phyloP scores from a whole-genome alignment of 768 basidiomycete species.

The Candolleomyces eurysporus region DNA sequence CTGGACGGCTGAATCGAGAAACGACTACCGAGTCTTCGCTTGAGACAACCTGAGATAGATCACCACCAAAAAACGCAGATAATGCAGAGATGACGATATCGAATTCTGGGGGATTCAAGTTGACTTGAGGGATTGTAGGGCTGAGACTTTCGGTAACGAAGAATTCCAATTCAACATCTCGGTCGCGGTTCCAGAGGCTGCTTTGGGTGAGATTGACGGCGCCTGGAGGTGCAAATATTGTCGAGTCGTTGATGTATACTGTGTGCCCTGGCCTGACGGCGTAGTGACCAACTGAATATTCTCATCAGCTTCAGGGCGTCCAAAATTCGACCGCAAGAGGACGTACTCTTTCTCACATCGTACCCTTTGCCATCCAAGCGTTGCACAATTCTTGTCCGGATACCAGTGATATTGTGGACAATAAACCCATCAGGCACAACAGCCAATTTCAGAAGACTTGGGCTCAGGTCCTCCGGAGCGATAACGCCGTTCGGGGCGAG shows the following conservation, averaged over 20 bases:
- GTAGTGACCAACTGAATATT: conserved; percentile 70
- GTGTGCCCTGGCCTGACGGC: conserved; percentile 75
- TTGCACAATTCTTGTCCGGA: conserved; percentile 75
- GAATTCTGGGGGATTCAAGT: conserved; percentile 32
- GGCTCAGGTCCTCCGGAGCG: conserved; percentile 68
- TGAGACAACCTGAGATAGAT: conserved; percentile 36
- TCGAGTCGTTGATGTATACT: conserved; percentile 78
- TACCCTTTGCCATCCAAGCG: conserved; percentile 84
- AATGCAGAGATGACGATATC: conserved; percentile 57
- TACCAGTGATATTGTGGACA: conserved; percentile 73
- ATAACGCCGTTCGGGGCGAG: conserved; percentile 57
- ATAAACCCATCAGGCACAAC: conserved; percentile 67
- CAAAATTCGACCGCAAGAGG: neutral
- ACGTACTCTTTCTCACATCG: conserved; percentile 78
- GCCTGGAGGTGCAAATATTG: conserved; percentile 31
- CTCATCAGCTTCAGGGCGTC: conserved; percentile 5
- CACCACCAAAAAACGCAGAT: conserved; percentile 70
- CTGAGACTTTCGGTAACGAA: conserved; percentile 49
- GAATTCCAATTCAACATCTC: conserved; percentile 60
- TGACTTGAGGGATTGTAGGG: conserved; percentile 36
- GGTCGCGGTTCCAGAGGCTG: conserved; percentile 22
- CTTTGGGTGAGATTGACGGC: conserved; percentile 25
- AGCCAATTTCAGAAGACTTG: conserved; percentile 62
- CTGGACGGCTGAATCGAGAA: conserved; percentile 45
- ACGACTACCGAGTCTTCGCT: conserved; percentile 18